Conservation (phyloP, 805 yeast genomes). For the Cyberlindnera mrakii region DNA sequence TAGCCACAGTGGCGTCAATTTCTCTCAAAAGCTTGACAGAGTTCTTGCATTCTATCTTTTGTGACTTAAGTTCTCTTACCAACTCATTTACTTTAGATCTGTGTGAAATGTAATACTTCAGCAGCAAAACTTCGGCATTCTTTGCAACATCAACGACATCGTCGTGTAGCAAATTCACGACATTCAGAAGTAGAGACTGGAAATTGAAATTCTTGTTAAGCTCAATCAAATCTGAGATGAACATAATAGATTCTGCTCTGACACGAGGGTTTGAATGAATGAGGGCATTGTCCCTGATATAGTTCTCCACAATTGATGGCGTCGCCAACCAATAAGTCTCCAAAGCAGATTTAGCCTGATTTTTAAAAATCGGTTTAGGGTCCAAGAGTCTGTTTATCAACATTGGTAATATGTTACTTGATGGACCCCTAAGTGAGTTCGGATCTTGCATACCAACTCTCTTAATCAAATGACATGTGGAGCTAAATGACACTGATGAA, state of each 20-base stretch:
- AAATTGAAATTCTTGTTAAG: conserved; percentile 30
- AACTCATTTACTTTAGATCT: conserved; percentile 14
- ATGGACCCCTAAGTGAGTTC: conserved; percentile 34
- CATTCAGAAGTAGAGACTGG: conserved; percentile 19
- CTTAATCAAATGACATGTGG: conserved; percentile 50
- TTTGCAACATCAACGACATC: conserved; percentile 21
- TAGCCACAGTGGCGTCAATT: conserved; percentile 17
- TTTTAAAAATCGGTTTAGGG: conserved; percentile 28
- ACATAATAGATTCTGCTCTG: conserved; percentile 37
- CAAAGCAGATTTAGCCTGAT: conserved; percentile 45
- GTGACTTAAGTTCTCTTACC: conserved; percentile 16
- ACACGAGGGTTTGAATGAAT: conserved; percentile 31
- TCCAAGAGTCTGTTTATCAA: conserved; percentile 43
- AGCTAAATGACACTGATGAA: conserved; percentile 39
- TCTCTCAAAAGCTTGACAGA: conserved; percentile 14
- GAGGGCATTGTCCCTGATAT: conserved; percentile 39
- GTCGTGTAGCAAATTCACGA: conserved; percentile 22
- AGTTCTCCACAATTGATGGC: conserved; percentile 40
- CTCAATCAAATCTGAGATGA: conserved; percentile 38
- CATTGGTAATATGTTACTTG: conserved; percentile 44
- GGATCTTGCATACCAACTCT: conserved; percentile 54
- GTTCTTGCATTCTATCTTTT: conserved; percentile 17
- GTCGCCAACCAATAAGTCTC: conserved; percentile 51
- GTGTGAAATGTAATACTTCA: conserved; percentile 20
- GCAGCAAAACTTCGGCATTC: conserved; percentile 20